phyloP scores from a whole-genome alignment of 2,329 filamentous ascomycete genomes.

The Alternaria arbusti region DNA sequence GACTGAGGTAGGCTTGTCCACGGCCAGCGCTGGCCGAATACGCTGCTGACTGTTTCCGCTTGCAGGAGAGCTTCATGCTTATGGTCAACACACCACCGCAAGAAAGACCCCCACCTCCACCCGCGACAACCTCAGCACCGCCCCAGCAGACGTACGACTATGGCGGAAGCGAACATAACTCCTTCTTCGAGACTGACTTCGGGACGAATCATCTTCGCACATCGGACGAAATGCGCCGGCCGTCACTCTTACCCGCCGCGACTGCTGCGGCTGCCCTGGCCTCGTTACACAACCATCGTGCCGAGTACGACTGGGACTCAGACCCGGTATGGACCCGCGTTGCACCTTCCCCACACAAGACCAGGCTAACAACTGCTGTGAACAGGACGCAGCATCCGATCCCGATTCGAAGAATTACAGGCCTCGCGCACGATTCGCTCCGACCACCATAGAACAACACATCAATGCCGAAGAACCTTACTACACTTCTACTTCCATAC shows the following conservation, averaged over 20 bases:
- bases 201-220: slow-evolving; percentile 71
- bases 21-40: background rate
- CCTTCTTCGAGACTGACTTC: slow-evolving; percentile 70
- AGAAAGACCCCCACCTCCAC: slow-evolving; percentile 65
- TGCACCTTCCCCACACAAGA: slow-evolving; percentile 13
- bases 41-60: slow-evolving; percentile 7
- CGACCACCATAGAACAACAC: slow-evolving; percentile 69
- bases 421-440: slow-evolving; percentile 49
- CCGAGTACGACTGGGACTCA: slow-evolving; percentile 62
- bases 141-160: slow-evolving; percentile 53
- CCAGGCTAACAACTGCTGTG: slow-evolving; percentile 29
- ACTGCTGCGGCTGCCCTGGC: slow-evolving; percentile 86
- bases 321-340: slow-evolving; percentile 40
- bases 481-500: slow-evolving; percentile 61
- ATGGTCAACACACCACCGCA: slow-evolving; percentile 93
- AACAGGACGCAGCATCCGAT: slow-evolving; percentile 47
- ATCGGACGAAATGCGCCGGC: slow-evolving; percentile 71
- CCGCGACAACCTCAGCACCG: slow-evolving; percentile 46
- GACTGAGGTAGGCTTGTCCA: slow-evolving; percentile 65
- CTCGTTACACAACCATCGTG: slow-evolving; percentile 80
- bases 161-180: slow-evolving; percentile 63
- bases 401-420: slow-evolving; percentile 47
- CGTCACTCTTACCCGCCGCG: slow-evolving; percentile 69
- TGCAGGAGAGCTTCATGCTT: slow-evolving; percentile 82
- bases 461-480: slow-evolving; percentile 60